Conservation (phyloP, 495 filamentous ascomycete genomes). For the Astrothelium subdiscretum region DNA sequence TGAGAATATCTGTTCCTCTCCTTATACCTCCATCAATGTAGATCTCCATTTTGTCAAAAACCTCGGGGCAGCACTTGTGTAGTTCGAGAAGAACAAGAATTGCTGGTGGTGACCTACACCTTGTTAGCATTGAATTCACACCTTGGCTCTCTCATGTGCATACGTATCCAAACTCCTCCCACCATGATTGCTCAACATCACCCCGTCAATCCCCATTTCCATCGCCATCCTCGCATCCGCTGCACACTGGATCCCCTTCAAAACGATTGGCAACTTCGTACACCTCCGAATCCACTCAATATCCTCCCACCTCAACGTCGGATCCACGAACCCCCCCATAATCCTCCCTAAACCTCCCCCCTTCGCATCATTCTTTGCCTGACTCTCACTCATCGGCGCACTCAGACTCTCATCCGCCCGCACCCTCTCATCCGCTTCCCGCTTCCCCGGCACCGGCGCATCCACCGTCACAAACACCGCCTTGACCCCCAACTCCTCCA, state of each 20-base stretch:
- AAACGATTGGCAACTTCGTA: constrained; percentile 37
- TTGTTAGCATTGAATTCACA: neutral
- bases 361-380: constrained; percentile 50
- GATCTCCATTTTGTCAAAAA: constrained; percentile 52
- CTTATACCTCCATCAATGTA: constrained; percentile 43
- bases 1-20: constrained; percentile 16
- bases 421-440: constrained; percentile 22
- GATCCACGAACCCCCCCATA: constrained; percentile 60
- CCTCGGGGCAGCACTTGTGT: constrained; percentile 43
- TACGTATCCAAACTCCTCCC: constrained; percentile 54
- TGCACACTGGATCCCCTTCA: constrained; percentile 54
- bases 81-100: constrained; percentile 52
- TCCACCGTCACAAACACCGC: constrained; percentile 27
- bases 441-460: constrained; percentile 21
- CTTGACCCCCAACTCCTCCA: constrained; percentile 9
- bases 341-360: constrained; percentile 58
- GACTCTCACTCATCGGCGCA: constrained; percentile 49
- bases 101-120: constrained; percentile 34
- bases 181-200: constrained; percentile 56
- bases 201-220: constrained; percentile 44
- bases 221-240: constrained; percentile 46
- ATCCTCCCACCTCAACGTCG: constrained; percentile 19
- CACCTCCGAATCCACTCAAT: constrained; percentile 38
- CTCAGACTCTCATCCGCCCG: constrained; percentile 42
- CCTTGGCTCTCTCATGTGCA: neutral